phyloP scores from a whole-genome alignment of 108 stramenopile genomes.

The Cyclotella choctawhatcheeana region DNA sequence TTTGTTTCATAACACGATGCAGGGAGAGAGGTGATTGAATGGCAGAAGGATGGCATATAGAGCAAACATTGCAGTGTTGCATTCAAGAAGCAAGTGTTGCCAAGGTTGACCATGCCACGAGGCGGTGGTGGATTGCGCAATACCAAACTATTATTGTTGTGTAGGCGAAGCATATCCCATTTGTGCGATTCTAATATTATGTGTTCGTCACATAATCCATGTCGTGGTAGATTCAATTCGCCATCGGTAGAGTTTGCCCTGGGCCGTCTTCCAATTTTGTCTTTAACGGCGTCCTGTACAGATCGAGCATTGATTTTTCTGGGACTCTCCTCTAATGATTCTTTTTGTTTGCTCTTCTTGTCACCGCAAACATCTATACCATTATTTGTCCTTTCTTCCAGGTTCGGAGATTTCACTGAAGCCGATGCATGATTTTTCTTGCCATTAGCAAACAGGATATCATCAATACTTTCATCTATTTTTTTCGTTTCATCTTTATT shows the following conservation, averaged over 20 bases:
- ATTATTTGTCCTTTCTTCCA: too few species aligned
- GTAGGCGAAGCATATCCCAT: constrained; percentile 60
- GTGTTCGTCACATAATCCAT: constrained; percentile 86
- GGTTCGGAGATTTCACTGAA: too few species aligned
- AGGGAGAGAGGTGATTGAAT: constrained; percentile 65
- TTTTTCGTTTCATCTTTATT: neutral
- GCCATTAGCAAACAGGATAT: constrained; percentile 20
- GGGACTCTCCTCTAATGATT: neutral
- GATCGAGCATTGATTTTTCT: constrained; percentile 51
- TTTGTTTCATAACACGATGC: constrained; percentile 33
- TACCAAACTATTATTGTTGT: constrained; percentile 15
- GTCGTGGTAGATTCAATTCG: constrained; percentile 76
- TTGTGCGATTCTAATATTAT: constrained; percentile 60
- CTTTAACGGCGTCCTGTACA: constrained; percentile 77
- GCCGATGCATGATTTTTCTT: neutral
- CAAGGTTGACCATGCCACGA: constrained; percentile 88
- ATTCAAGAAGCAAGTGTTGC: constrained; percentile 98
- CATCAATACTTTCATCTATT: constrained; percentile 41
- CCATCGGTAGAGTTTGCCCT: constrained; percentile 82
- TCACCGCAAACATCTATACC: too few species aligned
- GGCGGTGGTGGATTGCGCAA: constrained; percentile 41
- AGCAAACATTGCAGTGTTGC: constrained; percentile 92
- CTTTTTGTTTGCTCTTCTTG: constrained; percentile 8
- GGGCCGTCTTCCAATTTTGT: constrained; percentile 74
- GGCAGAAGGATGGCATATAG: constrained; percentile 88